A percentile compares a stretch with the other conserved stretches of the same genome.
phyloP scores from a whole-genome alignment of 495 filamentous ascomycete genomes.

The Daldinia childiae region DNA sequence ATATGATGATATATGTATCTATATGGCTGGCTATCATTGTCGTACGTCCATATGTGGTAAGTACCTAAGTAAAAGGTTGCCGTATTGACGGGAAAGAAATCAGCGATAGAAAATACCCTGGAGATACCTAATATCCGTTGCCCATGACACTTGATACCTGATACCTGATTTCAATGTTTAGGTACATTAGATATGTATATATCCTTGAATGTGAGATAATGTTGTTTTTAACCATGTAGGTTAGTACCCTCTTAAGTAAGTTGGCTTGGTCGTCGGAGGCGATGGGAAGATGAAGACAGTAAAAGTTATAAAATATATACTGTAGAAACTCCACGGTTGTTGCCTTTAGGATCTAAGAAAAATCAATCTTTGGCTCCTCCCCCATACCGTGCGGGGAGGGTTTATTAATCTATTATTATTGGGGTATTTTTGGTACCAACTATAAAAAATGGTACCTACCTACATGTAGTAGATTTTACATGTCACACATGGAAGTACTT shows the following conservation, averaged over 20 bases:
- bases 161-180: slow-evolving; percentile 9
- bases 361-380: slow-evolving; percentile 3
- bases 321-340: slow-evolving; percentile 7
- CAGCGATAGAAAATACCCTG: slow-evolving; percentile 22
- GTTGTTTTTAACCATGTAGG: slow-evolving; percentile 15
- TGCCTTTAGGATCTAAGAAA: neutral
- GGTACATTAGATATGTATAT: neutral
- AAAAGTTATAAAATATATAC: slow-evolving; percentile 1
- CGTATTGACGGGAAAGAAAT: slow-evolving; percentile 18
- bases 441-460: neutral
- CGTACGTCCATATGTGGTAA: neutral
- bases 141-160: slow-evolving; percentile 16
- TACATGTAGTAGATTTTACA: neutral
- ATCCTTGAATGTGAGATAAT: neutral
- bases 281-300: slow-evolving; percentile 5
- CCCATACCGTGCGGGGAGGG: slow-evolving; percentile 16
- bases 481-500: neutral
- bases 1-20: neutral
- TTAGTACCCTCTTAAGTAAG: slow-evolving; percentile 30
- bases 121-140: slow-evolving; percentile 28
- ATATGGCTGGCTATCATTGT: neutral
- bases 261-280: slow-evolving; percentile 10
- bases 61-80: neutral
- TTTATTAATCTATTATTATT: slow-evolving; percentile 16
- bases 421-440: slow-evolving; percentile 14